Conservation (phyloP, 23 red algal species). For the Gracilaria domingensis region DNA sequence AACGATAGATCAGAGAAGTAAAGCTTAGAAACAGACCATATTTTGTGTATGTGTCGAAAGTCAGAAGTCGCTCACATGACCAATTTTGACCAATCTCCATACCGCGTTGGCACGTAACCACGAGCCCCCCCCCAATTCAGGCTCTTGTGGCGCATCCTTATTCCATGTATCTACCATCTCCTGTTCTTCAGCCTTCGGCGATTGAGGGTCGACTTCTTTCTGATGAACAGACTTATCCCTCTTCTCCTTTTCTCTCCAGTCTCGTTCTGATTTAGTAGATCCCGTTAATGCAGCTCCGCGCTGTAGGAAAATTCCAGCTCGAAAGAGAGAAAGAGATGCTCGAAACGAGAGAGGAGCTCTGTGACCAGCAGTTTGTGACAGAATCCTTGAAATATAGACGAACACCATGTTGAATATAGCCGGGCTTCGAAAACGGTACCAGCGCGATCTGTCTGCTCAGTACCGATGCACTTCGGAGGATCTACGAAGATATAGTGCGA, state of each 20-base stretch:
- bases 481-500: too few species aligned
- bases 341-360: neutral
- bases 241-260: neutral
- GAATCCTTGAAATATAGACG: neutral
- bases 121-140: constrained; percentile 87
- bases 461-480: too few species aligned
- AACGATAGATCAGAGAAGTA: neutral
- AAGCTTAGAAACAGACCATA: neutral
- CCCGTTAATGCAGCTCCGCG: neutral
- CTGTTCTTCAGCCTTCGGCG: neutral
- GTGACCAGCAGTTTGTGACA: neutral
- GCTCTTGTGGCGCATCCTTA: constrained; percentile 66
- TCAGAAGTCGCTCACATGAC: constrained; percentile 77
- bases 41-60: neutral
- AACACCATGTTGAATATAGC: neutral
- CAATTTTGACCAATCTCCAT: constrained; percentile 75
- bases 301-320: neutral
- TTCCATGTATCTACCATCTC: constrained; percentile 92
- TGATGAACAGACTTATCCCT: neutral
- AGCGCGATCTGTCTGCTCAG: too few species aligned
- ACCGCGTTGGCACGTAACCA: constrained; percentile 83
- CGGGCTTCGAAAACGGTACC: too few species aligned
- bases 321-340: too few species aligned
- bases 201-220: neutral
- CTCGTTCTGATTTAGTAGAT: neutral